Evolutionary conservation across 2,329 filamentous ascomycete genomes (phyloP), one percentile per base, ranked within the genome.

Genomic region (Diaporthe velutina): DNA sequence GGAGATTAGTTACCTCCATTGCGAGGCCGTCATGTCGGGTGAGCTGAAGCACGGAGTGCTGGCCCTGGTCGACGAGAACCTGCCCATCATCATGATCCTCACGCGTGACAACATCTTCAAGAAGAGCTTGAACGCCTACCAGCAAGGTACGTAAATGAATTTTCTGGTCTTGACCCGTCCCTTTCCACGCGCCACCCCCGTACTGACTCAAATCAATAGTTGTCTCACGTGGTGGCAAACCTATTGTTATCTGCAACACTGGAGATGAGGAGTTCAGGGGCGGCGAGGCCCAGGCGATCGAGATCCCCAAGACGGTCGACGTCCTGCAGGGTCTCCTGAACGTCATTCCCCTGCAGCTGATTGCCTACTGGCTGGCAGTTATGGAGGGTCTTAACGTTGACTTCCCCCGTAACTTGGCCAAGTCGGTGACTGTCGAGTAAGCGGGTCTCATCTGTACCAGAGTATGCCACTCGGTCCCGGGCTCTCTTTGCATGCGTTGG

Each of bases 61-160:
- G 83, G 97, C 97, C 71, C 90, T 99, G 77, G 97, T 99, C 75
- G 97, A 99, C 81, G 97, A 99, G 90, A 96, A 98, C 86, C 92
- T 99, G 50, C 97, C 97, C 77, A 99, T 99, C 84, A 98, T 99
- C 86, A 99, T 99, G 97, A 98, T 99, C 82, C 90, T 99, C 76
- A 99, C 97, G 72, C 94, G 97, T 76, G 97, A 99, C 83, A 91
- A 95, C 80, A 93, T 99, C 82, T 99, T 99, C 88, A 94, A 94
- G 84, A 99, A 99, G 89, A 98, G 97, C n/a, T 90, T 99, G 82
- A 99, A 99, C 85, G 97, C 97, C 81, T 99, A 98, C 86, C 97
- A 99, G 88, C 97, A 99, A 90, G 93, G 93, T 94, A 88, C 83
- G 90, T 84, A 55, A 4, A 40, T 6, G 15, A 25, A 67, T 52